These are phyloP conservation scores for Suhomyces bokatorum DNA, from an alignment of 1,139 yeast genomes.

Conservation along the genomic window DNA sequence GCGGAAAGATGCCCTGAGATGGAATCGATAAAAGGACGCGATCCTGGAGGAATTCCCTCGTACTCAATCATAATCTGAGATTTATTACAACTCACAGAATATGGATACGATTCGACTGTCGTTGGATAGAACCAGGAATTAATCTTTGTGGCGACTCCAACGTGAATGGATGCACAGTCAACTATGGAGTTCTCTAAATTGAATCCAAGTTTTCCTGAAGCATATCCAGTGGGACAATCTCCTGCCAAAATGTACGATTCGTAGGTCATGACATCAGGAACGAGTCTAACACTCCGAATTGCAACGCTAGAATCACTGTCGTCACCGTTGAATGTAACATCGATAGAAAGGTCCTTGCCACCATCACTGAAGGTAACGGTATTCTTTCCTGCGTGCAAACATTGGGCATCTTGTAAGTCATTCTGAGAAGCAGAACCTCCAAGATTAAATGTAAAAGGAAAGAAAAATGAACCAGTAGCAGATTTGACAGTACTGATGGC, in stretches of 20 bases:
- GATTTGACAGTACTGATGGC: constrained; percentile 14
- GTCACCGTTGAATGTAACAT: constrained; percentile 18
- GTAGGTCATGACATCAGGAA: constrained; percentile 17
- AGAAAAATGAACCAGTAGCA: constrained; percentile 25
- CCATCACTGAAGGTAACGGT: constrained; percentile 34
- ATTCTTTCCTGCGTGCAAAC: constrained; percentile 26
- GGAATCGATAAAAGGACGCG: constrained; percentile 29
- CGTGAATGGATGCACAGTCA: constrained; percentile 27
- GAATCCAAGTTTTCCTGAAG: constrained; percentile 27
- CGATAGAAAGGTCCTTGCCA: constrained; percentile 18
- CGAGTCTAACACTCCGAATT: neutral
- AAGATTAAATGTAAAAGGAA: constrained; percentile 31
- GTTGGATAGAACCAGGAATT: constrained; percentile 28
- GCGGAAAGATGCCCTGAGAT: constrained; percentile 10
- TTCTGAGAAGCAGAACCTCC: constrained; percentile 24
- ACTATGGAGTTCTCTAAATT: constrained; percentile 11
- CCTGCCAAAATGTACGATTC: constrained; percentile 24
- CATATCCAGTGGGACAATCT: constrained; percentile 26
- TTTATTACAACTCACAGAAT: constrained; percentile 19
- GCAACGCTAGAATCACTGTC: constrained; percentile 2
- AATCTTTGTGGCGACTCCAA: constrained; percentile 22
- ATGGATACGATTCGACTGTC: constrained; percentile 4
- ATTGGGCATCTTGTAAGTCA: constrained; percentile 24
- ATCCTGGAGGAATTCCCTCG: constrained; percentile 31
- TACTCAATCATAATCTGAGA: constrained; percentile 17